phyloP scores from a whole-genome alignment of 345 rosid genomes.

The Arabidopsis arenosa region DNA sequence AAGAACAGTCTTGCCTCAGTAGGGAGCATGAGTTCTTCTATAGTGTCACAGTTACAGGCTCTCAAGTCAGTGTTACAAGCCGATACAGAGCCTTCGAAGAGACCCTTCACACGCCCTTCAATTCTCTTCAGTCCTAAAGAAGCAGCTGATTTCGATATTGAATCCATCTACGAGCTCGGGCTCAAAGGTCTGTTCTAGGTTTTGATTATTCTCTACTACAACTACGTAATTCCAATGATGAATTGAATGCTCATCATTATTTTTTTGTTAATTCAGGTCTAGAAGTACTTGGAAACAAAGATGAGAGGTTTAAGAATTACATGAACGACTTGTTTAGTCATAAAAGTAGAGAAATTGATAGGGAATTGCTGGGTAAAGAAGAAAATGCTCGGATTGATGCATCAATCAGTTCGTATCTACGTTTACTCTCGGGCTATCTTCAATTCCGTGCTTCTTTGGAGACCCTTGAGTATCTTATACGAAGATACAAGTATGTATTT shows the following conservation, averaged over 20 bases:
- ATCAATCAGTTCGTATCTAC: conserved; percentile 62
- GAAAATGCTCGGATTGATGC: conserved; percentile 67
- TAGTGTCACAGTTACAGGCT: conserved; percentile 73
- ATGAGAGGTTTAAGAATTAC: conserved; percentile 74
- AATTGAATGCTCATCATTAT: not conserved
- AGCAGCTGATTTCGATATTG: conserved; percentile 72
- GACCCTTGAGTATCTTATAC: conserved; percentile 91
- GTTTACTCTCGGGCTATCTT: conserved; percentile 73
- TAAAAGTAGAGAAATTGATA: conserved; percentile 76
- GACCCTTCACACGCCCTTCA: conserved; percentile 50
- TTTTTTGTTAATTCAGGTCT: conserved; percentile 62
- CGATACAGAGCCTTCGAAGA: conserved; percentile 55
- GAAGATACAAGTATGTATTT: conserved; percentile 78
- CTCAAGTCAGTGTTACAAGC: conserved; percentile 57
- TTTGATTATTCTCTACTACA: not conserved
- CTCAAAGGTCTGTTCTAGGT: conserved; percentile 54
- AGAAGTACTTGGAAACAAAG: conserved; percentile 63
- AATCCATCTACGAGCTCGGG: conserved; percentile 62
- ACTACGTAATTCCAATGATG: not conserved
- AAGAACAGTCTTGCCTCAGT: not conserved
- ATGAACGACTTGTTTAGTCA: conserved; percentile 71
- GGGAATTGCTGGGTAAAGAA: conserved; percentile 68
- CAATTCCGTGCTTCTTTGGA: conserved; percentile 63
- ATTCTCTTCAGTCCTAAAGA: conserved; percentile 48
- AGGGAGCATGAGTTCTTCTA: conserved; percentile 56